These are phyloP conservation scores for Nitzschia sp. DNA, from an alignment of 108 stramenopile genomes.

Conservation along the genomic window DNA sequence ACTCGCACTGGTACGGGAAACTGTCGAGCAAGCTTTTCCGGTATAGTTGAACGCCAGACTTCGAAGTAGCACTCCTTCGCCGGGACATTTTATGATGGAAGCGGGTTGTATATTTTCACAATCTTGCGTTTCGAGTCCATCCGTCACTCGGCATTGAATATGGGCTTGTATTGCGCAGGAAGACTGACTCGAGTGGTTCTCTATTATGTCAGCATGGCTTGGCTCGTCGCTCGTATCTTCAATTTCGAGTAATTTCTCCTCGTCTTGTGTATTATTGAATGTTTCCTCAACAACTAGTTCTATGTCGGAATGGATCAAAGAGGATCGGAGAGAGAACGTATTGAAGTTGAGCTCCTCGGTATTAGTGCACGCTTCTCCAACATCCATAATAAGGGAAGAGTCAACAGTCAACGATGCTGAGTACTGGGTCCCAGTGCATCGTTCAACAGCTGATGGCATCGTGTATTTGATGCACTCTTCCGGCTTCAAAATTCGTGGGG, in stretches of 20 bases:
- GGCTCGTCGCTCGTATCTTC: background rate
- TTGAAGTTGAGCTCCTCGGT: background rate
- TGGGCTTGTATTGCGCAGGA: conserved; percentile 6
- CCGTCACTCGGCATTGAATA: conserved; percentile 11
- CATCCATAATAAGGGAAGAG: background rate
- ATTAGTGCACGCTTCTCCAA: background rate
- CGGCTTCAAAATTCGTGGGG: conserved; percentile 2
- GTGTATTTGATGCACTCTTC: conserved; percentile 7
- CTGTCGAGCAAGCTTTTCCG: background rate
- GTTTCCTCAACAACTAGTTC: background rate
- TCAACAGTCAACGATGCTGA: background rate
- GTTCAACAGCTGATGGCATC: background rate
- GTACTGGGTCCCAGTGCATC: conserved; percentile 11
- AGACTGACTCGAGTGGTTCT: no score
- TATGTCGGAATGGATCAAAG: background rate
- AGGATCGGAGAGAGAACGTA: background rate
- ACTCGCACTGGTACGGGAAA: background rate
- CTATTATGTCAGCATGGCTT: no score
- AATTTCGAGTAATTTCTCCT: background rate
- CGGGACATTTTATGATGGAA: background rate
- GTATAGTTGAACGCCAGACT: conserved; percentile 2
- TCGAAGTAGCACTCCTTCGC: background rate
- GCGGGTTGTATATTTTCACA: background rate
- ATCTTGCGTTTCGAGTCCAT: background rate
- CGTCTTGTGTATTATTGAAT: background rate